These are phyloP conservation scores for Fonsecaea pedrosoi DNA, from an alignment of 2,329 filamentous ascomycete genomes.

Conservation along the genomic window DNA sequence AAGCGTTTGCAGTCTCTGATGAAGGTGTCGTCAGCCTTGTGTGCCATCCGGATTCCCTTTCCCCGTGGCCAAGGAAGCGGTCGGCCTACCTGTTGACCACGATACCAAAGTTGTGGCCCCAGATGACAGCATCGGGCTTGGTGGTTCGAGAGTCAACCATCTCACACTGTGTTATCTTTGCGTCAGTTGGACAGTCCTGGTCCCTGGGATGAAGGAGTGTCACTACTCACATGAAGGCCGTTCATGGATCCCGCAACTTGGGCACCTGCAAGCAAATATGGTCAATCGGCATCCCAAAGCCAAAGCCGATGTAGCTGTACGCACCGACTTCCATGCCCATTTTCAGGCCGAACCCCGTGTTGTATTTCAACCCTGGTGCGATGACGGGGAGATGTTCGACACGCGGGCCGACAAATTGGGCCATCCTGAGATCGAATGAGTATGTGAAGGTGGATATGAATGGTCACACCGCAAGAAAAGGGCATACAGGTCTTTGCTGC, in stretches of 20 bases:
- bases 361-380: constrained; percentile 51
- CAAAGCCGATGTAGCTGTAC: constrained; percentile 49
- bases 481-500: constrained; percentile 48
- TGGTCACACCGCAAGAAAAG: no score
- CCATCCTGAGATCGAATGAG: background rate
- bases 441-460: no score
- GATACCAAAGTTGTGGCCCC: constrained; percentile 53
- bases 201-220: no score
- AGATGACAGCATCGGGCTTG: constrained; percentile 51
- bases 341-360: constrained; percentile 48
- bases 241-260: no score
- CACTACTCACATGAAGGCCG: no score
- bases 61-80: no score
- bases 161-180: constrained; percentile 39
- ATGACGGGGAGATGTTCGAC: constrained; percentile 50
- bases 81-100: constrained; percentile 45
- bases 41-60: no score
- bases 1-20: constrained; percentile 47
- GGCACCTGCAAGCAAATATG: no score
- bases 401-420: constrained; percentile 47
- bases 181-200: no score
- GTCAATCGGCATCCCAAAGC: no score
- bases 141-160: constrained; percentile 50
- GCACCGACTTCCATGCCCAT: constrained; percentile 53
- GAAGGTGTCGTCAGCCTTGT: no score